phyloP scores from a whole-genome alignment of 148 eudicot species.

The Heliosperma pusillum region DNA sequence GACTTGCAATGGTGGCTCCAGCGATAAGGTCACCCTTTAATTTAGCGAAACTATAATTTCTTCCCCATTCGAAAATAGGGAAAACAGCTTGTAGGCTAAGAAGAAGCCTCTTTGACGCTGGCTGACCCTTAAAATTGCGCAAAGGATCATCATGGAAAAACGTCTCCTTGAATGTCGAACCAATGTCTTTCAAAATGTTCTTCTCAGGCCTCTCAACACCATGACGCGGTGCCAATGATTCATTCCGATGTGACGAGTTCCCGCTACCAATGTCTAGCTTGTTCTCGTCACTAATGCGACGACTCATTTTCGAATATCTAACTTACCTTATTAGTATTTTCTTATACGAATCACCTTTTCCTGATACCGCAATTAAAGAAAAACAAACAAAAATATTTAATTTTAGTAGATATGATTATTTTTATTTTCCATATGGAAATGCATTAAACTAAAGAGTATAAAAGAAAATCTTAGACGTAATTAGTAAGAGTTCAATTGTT shows the following conservation, averaged over 20 bases:
- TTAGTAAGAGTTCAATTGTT: not conserved
- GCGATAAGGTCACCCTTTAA: constrained; percentile 70
- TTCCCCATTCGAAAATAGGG: constrained; percentile 85
- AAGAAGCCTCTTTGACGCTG: constrained; percentile 36
- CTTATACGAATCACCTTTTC: not conserved
- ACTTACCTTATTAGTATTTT: not conserved
- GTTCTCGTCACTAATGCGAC: constrained; percentile 21
- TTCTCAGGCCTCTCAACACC: constrained; percentile 61
- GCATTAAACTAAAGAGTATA: too few species aligned
- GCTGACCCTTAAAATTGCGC: constrained; percentile 57
- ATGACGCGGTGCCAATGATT: constrained; percentile 28
- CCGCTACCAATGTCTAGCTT: not conserved
- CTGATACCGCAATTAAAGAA: not conserved
- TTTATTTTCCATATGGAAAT: not conserved
- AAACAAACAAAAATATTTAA: not conserved
- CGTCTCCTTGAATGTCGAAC: constrained; percentile 46
- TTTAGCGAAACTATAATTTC: constrained; percentile 47
- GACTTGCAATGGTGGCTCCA: constrained; percentile 91
- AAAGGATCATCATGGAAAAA: constrained; percentile 77
- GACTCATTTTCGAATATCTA: constrained; percentile 8
- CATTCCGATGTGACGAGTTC: constrained; percentile 19
- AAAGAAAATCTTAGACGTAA: too few species aligned
- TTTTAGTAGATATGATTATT: not conserved
- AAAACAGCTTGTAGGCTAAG: constrained; percentile 59
- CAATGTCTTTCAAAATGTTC: constrained; percentile 40